These are phyloP conservation scores for Fusarium subglutinans DNA, from an alignment of 2,329 filamentous ascomycete species.

Conservation along the genomic window DNA sequence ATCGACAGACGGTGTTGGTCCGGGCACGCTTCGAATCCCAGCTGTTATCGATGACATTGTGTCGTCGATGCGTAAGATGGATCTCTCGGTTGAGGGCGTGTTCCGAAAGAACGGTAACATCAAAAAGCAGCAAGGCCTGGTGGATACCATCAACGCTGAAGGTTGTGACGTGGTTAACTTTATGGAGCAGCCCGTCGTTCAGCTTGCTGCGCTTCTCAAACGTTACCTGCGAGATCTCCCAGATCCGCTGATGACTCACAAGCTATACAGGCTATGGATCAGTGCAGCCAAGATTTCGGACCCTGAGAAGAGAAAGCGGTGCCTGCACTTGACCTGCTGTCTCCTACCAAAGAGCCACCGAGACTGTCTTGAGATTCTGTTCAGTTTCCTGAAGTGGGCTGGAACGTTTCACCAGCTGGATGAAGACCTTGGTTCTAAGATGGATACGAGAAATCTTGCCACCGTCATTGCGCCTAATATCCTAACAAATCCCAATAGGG, in stretches of 20 bases:
- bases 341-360: constrained; percentile 90
- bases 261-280: constrained; percentile 91
- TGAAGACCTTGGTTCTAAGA: constrained; percentile 96
- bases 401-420: constrained; percentile 97
- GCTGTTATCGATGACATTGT: constrained; percentile 96
- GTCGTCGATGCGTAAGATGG: constrained; percentile 96
- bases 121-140: constrained; percentile 86
- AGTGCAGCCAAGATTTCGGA: constrained; percentile 88
- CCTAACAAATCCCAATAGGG: constrained; percentile 75
- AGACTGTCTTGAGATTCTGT: constrained; percentile 93
- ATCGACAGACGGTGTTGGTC: constrained; percentile 96
- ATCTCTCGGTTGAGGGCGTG: constrained; percentile 97
- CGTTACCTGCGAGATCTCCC: constrained; percentile 95
- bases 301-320: constrained; percentile 80
- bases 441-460: constrained; percentile 97
- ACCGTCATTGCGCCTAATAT: constrained; percentile 98
- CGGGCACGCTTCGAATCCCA: constrained; percentile 88
- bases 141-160: constrained; percentile 85
- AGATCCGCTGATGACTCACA: constrained; percentile 93
- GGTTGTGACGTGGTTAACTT: constrained; percentile 88
- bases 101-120: constrained; percentile 99
- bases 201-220: constrained; percentile 92
- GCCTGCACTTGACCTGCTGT: constrained; percentile 91
- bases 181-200: constrained; percentile 88
- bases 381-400: constrained; percentile 96